A percentile compares a stretch with the other conserved stretches of the same genome.
Conservation (phyloP, 1,284 basidiomycete species). For the Rhodotorula mucilaginosa region DNA sequence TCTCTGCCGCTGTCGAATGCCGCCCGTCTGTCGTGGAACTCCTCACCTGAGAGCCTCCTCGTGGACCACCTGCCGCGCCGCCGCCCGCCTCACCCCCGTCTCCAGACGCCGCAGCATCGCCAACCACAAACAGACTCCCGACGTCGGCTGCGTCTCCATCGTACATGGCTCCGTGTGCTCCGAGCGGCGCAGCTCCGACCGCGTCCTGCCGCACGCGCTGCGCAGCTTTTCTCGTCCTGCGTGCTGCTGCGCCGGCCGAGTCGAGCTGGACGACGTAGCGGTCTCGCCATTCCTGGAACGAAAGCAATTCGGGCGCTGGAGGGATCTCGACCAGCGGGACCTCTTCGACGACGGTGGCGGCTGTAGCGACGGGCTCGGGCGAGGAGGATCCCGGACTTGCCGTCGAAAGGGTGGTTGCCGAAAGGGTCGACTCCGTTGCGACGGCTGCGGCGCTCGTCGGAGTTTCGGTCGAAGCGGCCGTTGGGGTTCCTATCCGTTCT, state of each 20-base stretch:
- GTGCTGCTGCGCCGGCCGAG: constrained; percentile 7
- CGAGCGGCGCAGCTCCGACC: constrained; percentile 36
- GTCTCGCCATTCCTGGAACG: constrained; percentile 77
- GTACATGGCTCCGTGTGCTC: constrained; percentile 23
- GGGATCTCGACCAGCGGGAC: constrained; percentile 17
- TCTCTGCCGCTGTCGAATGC: neutral
- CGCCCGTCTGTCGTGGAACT: neutral
- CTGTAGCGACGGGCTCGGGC: neutral
- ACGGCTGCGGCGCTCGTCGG: neutral
- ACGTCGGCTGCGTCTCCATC: constrained; percentile 31
- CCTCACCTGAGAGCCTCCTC: neutral
- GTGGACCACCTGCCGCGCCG: neutral
- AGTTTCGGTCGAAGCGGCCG: neutral
- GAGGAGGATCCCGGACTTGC: neutral
- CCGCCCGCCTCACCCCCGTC: neutral
- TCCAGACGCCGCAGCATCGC: neutral
- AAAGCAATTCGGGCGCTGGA: constrained; percentile 60
- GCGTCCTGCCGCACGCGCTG: constrained; percentile 36
- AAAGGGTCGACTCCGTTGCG: neutral
- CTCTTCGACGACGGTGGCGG: constrained; percentile 11
- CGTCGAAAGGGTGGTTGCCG: neutral
- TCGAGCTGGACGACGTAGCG: constrained; percentile 30
- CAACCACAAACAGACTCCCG: constrained; percentile 22
- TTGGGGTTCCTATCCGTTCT: neutral
- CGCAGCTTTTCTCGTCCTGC: constrained; percentile 56